These are phyloP conservation scores for Fusarium austroafricanum DNA, from an alignment of 2,329 filamentous ascomycete genomes.

Conservation along the genomic window DNA sequence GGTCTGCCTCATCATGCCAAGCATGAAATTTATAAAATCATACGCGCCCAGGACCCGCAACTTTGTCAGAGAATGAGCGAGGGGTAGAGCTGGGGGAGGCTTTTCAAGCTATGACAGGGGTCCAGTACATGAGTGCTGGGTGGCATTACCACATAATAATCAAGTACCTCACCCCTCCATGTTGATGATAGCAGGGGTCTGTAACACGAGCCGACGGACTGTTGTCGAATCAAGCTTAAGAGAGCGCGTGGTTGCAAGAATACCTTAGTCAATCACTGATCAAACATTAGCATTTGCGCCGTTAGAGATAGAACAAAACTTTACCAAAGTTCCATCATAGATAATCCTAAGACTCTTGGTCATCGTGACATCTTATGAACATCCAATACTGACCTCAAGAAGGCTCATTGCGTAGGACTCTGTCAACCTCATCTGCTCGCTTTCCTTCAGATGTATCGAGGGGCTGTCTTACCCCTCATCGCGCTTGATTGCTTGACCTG, in stretches of 20 bases:
- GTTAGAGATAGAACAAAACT: background rate
- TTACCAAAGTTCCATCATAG: background rate
- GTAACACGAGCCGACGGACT: constrained; percentile 37
- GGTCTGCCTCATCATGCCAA: constrained; percentile 31
- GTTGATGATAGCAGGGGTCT: constrained; percentile 36
- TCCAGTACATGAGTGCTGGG: constrained; percentile 28
- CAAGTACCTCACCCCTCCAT: constrained; percentile 43
- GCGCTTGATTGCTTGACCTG: background rate
- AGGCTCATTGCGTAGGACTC: no score
- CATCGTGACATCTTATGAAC: background rate
- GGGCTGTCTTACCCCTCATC: constrained; percentile 33
- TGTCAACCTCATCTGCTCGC: background rate
- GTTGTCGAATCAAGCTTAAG: constrained; percentile 36
- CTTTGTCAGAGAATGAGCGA: constrained; percentile 38
- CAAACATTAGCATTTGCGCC: background rate
- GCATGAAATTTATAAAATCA: constrained; percentile 48
- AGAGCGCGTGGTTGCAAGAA: constrained; percentile 20
- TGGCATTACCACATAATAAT: constrained; percentile 4
- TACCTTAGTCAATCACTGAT: constrained; percentile 11
- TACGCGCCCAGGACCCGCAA: constrained; percentile 35
- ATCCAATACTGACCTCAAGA: background rate
- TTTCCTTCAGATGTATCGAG: constrained; percentile 8
- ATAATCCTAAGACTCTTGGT: background rate
- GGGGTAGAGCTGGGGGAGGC: constrained; percentile 36
- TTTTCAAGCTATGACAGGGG: constrained; percentile 35